phyloP scores from a whole-genome alignment of 2,329 filamentous ascomycete species.

The Beauveria rudraprayagi region DNA sequence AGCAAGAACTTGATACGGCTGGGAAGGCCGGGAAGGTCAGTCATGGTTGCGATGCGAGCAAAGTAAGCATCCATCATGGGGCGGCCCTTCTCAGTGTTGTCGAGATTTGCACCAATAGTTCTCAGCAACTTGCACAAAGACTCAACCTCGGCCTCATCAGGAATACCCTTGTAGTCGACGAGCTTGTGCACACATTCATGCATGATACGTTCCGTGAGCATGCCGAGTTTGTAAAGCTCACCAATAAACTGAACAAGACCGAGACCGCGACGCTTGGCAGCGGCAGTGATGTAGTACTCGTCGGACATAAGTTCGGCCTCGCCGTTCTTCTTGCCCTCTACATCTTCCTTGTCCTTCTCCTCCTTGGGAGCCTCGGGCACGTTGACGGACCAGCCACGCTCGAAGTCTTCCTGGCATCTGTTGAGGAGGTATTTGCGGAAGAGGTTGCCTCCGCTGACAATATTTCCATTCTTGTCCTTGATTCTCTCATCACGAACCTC shows the following conservation, averaged over 20 bases:
- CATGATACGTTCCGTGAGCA: slow-evolving; percentile 99
- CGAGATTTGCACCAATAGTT: slow-evolving; percentile 84
- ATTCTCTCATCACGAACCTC: slow-evolving; percentile 96
- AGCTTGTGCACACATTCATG: slow-evolving; percentile 97
- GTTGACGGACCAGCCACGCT: slow-evolving; percentile 92
- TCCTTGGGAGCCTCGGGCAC: slow-evolving; percentile 67
- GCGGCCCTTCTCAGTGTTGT: slow-evolving; percentile 72
- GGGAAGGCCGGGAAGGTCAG: slow-evolving; percentile 69
- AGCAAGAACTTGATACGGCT: slow-evolving; percentile 96
- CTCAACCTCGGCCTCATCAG: slow-evolving; percentile 94
- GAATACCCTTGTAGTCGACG: slow-evolving; percentile 86
- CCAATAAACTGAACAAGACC: slow-evolving; percentile 99
- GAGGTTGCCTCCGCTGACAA: slow-evolving; percentile 84
- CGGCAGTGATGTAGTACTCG: slow-evolving; percentile 90
- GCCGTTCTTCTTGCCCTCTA: slow-evolving; percentile 42
- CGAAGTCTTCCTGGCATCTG: slow-evolving; percentile 96
- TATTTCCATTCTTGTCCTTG: slow-evolving; percentile 77
- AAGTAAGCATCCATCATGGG: slow-evolving; percentile 93
- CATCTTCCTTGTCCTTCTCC: slow-evolving; percentile 38
- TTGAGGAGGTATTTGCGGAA: slow-evolving; percentile 99
- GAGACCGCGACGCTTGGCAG: slow-evolving; percentile 91
- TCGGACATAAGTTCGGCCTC: slow-evolving; percentile 85
- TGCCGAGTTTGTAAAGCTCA: slow-evolving; percentile 96
- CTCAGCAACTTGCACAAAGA: slow-evolving; percentile 86
- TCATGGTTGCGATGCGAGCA: slow-evolving; percentile 72